Conservation (phyloP, 768 basidiomycete species). For the Mycena floridula region DNA sequence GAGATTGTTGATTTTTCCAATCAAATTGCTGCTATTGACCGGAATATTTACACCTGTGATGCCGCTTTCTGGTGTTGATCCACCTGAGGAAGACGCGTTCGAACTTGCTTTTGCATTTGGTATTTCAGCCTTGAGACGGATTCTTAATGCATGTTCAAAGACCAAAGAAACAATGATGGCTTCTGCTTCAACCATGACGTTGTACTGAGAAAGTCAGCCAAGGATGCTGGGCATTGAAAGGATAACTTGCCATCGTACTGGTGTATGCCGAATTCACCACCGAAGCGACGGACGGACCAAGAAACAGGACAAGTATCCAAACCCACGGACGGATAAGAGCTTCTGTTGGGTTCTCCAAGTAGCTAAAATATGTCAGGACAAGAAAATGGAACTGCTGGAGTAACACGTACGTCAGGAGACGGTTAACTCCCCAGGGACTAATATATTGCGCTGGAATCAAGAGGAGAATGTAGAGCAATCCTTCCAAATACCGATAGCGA, state of each 20-base stretch:
- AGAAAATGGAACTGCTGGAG: background rate
- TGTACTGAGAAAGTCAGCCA: background rate
- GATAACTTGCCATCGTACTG: conserved; percentile 13
- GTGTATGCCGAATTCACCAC: conserved; percentile 37
- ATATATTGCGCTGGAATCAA: too few relatives aligned
- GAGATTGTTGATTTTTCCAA: conserved; percentile 53
- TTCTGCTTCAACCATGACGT: conserved; percentile 2
- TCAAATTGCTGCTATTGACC: conserved; percentile 29
- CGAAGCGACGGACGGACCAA: conserved; percentile 26
- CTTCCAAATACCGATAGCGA: too few relatives aligned
- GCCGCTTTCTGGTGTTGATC: conserved; percentile 9
- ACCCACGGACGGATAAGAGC: conserved; percentile 6
- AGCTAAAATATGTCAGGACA: background rate
- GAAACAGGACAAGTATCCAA: conserved; percentile 35
- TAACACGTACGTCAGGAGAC: background rate
- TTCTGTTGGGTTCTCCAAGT: background rate
- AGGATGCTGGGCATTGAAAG: background rate
- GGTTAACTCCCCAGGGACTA: too few relatives aligned
- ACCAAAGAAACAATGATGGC: conserved; percentile 9
- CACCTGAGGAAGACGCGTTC: conserved; percentile 1
- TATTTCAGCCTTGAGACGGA: conserved; percentile 16
- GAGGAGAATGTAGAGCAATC: too few relatives aligned
- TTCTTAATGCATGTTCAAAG: conserved; percentile 26
- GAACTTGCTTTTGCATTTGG: conserved; percentile 2
- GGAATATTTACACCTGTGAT: too few relatives aligned